These are phyloP conservation scores for Neonectria hederae DNA, from an alignment of 2,329 filamentous ascomycete species.

Conservation along the genomic window DNA sequence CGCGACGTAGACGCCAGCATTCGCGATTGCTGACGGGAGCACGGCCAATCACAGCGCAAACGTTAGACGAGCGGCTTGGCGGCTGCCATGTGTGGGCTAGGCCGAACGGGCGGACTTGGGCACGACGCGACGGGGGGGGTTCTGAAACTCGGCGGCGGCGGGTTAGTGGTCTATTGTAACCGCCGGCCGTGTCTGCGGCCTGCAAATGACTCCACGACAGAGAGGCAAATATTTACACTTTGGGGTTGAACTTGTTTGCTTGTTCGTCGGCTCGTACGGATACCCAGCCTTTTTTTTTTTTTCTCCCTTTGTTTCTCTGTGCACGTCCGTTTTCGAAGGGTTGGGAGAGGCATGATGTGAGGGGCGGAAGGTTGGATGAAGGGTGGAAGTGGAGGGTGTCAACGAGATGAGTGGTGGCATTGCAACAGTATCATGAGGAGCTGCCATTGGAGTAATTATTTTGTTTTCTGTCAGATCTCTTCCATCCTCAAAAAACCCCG, in stretches of 20 bases:
- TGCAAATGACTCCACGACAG: neutral
- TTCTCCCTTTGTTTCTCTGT: neutral
- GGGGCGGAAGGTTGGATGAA: neutral
- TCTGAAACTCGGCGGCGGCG: constrained; percentile 10
- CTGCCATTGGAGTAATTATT: neutral
- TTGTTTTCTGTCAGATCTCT: neutral
- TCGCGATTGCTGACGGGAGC: constrained; percentile 4
- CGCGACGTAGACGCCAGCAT: constrained; percentile 15
- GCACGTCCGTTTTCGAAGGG: neutral
- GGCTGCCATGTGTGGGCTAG: constrained; percentile 1
- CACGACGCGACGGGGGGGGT: neutral
- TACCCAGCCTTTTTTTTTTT: constrained; percentile 11
- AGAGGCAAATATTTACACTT: neutral
- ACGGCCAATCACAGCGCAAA: neutral
- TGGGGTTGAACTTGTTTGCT: neutral
- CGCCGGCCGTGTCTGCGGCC: constrained; percentile 18
- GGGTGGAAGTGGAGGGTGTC: neutral
- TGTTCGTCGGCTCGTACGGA: neutral
- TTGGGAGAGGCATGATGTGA: neutral
- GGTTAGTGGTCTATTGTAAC: constrained; percentile 17
- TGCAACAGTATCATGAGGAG: neutral
- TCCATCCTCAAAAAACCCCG: neutral
- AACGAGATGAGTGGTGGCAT: neutral
- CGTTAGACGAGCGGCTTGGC: neutral
- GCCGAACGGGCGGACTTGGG: neutral